Evolutionary conservation across 768 basidiomycete genomes (phyloP).

Genomic region (Chalciporus sphaerocephalus): DNA sequence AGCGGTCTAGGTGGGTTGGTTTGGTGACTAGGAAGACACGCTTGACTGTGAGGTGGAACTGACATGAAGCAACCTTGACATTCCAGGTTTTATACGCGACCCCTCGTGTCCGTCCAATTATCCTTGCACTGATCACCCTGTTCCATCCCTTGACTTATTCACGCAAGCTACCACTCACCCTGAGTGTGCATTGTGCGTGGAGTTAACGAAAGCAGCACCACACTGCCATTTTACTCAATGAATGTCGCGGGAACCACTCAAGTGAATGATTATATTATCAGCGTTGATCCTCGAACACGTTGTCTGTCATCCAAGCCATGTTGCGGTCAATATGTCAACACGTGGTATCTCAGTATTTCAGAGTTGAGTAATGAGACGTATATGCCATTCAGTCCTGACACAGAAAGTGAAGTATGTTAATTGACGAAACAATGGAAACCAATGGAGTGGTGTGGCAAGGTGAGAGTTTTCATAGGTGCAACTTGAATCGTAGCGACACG

Average conservation of each 20-base stretch:
- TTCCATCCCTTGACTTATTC: background rate
- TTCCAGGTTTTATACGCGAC: constrained; percentile 15
- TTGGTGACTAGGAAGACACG: background rate
- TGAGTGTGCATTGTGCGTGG: constrained; percentile 4
- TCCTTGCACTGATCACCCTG: background rate
- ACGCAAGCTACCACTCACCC: background rate
- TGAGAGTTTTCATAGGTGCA: no score
- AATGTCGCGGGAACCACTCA: background rate
- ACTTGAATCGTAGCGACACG: no score
- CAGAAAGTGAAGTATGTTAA: background rate
- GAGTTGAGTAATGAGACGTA: background rate
- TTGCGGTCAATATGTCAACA: constrained; percentile 2
- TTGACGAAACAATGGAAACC: background rate
- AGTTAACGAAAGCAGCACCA: background rate
- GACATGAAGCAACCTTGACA: background rate
- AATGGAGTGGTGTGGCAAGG: background rate
- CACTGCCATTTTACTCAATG: background rate
- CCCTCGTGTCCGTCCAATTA: constrained; percentile 1
- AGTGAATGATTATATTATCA: no score
- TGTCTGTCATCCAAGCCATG: constrained; percentile 1
- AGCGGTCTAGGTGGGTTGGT: background rate
- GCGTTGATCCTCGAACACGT: constrained; percentile 8
- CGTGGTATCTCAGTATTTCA: background rate
- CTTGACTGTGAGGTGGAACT: background rate
- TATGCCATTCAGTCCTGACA: no score